phyloP scores from a whole-genome alignment of 805 yeast species.

The Ogataea paradorogensis region DNA sequence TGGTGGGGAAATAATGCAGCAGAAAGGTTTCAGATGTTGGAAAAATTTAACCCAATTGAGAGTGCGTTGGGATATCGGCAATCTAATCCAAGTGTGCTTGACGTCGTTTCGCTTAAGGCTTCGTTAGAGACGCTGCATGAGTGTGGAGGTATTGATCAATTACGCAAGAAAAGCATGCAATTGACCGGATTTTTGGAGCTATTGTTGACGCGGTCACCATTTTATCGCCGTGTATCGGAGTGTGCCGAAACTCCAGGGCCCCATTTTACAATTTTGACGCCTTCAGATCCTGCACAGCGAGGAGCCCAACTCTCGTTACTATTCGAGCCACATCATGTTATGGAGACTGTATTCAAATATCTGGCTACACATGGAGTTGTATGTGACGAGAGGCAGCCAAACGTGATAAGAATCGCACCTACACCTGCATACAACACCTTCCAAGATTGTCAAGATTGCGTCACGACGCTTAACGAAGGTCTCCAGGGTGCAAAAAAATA shows the following conservation, averaged over 20 bases:
- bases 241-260: constrained; percentile 18
- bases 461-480: constrained; percentile 42
- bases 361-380: constrained; percentile 61
- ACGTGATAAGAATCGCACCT: constrained; percentile 89
- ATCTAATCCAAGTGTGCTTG: constrained; percentile 86
- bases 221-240: constrained; percentile 37
- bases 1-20: constrained; percentile 92
- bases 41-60: constrained; percentile 71
- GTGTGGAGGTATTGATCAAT: constrained; percentile 59
- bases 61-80: constrained; percentile 88
- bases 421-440: constrained; percentile 79
- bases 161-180: constrained; percentile 54
- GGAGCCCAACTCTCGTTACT: constrained; percentile 84
- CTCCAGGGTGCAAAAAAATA: constrained; percentile 19
- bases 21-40: constrained; percentile 77
- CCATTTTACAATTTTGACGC: constrained; percentile 73
- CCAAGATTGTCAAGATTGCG: constrained; percentile 53
- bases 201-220: constrained; percentile 44
- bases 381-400: constrained; percentile 87
- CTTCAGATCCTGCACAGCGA: constrained; percentile 51
- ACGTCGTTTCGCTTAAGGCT: constrained; percentile 68
- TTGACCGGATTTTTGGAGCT: constrained; percentile 58
- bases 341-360: constrained; percentile 56
- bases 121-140: constrained; percentile 59
- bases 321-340: constrained; percentile 55